Base-by-base conservation (phyloP, 2,329 filamentous ascomycete species). In the Ascosphaera acerosa region DNA sequence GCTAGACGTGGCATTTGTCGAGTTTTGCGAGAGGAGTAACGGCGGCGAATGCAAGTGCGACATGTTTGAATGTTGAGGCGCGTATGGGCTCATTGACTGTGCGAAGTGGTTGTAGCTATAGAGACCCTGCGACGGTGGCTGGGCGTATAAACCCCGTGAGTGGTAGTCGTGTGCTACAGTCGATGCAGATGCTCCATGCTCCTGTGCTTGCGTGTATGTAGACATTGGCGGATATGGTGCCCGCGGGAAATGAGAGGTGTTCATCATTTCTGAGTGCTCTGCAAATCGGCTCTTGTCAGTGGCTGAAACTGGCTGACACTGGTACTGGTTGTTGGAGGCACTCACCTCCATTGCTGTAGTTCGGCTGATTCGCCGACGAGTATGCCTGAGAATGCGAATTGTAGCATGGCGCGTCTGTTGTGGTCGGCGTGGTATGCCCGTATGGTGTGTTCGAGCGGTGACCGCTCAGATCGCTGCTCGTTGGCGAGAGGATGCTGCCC, bases 181-280 rank as follows among this genome's bases (percentile, higher is more conserved):
- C 19, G 84, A 92, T 38, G 82, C 76, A 43, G 92, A 82, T 31
- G 82, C 90, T 23, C 80, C 78, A 30, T 84, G 84, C 33, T 84
- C 91, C 53, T 84, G 90, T 34, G 82, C 90, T 57, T 92, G 82
- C 33, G 82, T 81, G 12, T 82, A 89, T 52, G 92, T 78, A 50
- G 92, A 92, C 48, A 91, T 90, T 36, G 80, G 78, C 42, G 82
- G 82, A 50, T 89, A 91, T 29, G 60, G 64, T 53, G 7, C 9
- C 42, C 68, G 62, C 49, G 67, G 68, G 62, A 73, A 70, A 40
- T 66, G 66, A 42, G 67, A 62, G 41, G 66, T 48, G 38, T 69
- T 67, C 70, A 74, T 74, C 45, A 63, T 57, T 47, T 71, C 67
- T 48, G 71, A 68, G 51, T 73, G 68, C 53, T 78, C 75, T 76